Base-by-base conservation (phyloP, 352 stramenopile genomes). In the Phytophthora hybrid region DNA sequence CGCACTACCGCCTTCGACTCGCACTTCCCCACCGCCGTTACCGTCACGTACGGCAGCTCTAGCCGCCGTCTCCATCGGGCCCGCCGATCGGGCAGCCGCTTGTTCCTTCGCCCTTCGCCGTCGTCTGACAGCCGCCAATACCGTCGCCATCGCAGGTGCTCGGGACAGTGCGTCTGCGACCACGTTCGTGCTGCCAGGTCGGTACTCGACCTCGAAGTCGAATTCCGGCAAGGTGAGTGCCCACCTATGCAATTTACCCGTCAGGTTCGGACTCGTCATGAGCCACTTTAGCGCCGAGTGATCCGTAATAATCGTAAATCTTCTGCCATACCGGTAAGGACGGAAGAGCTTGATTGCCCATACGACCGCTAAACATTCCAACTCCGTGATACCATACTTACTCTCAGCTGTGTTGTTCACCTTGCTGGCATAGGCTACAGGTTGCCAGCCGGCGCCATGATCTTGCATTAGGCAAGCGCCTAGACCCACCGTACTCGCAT, bases 211-310 rank as follows among this genome's bases (percentile, higher is more conserved):
- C 16, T 61, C 26, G 18, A 77, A 67, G 53, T 74, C 21, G 52
- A 70, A 77, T 26, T 77, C 63, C 29, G 75, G 69, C 9, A 80
- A 69, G 7, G 51, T 56, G 10, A 77, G 16, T 19, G 66, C 62
- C 69, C 69, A 80, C 0, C 66, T 21, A 8, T 77, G 65, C 21
- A 78, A 37, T 18, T 44, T 29, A 2, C 39, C 49, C 1, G 18
- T 57, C 7, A 72, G 60, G 10, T 57, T 57, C 7, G 19, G 19
- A n/a, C 51, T 57, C 13, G 19, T 39, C 51, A 57, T 57, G 18
- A 57, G 23, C 23, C 51, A 57, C 23, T 57, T 53, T 11, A 53
- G 46, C 51, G n/a, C n/a, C n/a, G n/a, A n/a, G n/a, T n/a, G n/a
- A n/a, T n/a, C n/a, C n/a, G n/a, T n/a, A n/a, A n/a, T n/a, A n/a